Conservation (phyloP, 2,329 filamentous ascomycete species). For the Tolypocladium ovalisporum region DNA sequence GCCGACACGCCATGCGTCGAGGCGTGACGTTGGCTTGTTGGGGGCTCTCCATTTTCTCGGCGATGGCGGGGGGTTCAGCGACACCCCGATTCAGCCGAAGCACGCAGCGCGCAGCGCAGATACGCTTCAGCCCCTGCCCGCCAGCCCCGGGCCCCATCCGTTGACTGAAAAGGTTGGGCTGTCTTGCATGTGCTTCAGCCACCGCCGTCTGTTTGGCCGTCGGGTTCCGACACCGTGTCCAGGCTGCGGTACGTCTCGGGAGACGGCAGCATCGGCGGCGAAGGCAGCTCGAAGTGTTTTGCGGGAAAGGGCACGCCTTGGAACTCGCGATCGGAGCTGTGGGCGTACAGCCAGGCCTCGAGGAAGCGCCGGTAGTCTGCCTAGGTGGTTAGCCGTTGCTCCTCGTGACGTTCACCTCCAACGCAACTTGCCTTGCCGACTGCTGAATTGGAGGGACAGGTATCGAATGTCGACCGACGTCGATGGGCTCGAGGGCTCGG, state of each 20-base stretch:
- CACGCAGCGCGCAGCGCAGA: not conserved
- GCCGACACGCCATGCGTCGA: conserved; percentile 4
- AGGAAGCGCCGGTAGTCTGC: conserved; percentile 36
- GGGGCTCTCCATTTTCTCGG: too few relatives aligned
- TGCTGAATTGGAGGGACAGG: conserved; percentile 38
- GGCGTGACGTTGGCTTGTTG: not conserved
- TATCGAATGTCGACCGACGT: conserved; percentile 31
- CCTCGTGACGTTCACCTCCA: not conserved
- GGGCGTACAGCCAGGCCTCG: conserved; percentile 33
- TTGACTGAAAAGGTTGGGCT: too few relatives aligned
- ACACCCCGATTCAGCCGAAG: not conserved
- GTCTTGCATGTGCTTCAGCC: conserved; percentile 2
- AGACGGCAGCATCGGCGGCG: conserved; percentile 27
- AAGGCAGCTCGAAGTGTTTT: conserved; percentile 34
- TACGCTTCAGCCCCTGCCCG: too few relatives aligned
- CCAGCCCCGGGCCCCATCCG: too few relatives aligned
- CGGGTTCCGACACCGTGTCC: conserved; percentile 2
- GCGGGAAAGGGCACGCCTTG: conserved; percentile 32
- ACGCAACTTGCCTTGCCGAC: conserved; percentile 28
- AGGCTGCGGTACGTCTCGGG: conserved; percentile 2
- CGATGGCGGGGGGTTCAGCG: too few relatives aligned
- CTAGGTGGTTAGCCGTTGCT: not conserved
- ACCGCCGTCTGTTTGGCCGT: not conserved
- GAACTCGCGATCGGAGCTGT: conserved; percentile 34
- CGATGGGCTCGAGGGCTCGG: conserved; percentile 11